Conservation (phyloP, 306 rosid species). For the Cercis canadensis region DNA sequence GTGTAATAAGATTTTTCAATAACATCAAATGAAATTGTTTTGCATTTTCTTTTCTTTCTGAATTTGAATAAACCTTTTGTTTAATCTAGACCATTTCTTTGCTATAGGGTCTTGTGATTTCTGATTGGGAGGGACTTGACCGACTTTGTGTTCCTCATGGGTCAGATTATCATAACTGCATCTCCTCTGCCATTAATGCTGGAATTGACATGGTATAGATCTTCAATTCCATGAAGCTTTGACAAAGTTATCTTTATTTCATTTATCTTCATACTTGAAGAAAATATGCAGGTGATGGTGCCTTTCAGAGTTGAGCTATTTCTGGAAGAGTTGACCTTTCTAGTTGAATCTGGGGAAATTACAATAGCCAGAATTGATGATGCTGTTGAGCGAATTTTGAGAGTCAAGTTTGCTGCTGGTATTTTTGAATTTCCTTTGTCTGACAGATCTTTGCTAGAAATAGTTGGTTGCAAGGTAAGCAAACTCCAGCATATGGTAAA, state of each 20-base stretch:
- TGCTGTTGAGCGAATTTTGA: slow-evolving; percentile 80
- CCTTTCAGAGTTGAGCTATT: slow-evolving; percentile 56
- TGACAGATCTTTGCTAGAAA: slow-evolving; percentile 72
- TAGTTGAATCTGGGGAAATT: slow-evolving; percentile 71
- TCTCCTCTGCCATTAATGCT: slow-evolving; percentile 71
- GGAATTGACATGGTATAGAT: slow-evolving; percentile 86
- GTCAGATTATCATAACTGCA: slow-evolving; percentile 65
- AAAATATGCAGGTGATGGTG: slow-evolving; percentile 79
- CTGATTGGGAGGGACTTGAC: slow-evolving; percentile 89
- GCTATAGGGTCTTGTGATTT: slow-evolving; percentile 81
- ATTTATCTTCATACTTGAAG: slow-evolving; percentile 18
- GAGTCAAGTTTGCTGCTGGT: slow-evolving; percentile 85
- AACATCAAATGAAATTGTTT: neutral
- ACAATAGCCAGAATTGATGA: slow-evolving; percentile 76
- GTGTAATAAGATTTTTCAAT: neutral
- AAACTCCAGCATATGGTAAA: slow-evolving; percentile 10
- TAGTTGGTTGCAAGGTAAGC: slow-evolving; percentile 86
- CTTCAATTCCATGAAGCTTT: slow-evolving; percentile 21
- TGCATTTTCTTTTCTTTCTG: slow-evolving; percentile 18
- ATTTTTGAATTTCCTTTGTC: slow-evolving; percentile 77
- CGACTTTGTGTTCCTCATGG: slow-evolving; percentile 61
- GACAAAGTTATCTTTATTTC: neutral
- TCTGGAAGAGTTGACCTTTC: slow-evolving; percentile 54
- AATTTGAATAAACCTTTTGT: neutral
- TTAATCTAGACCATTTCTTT: slow-evolving; percentile 4